Evolutionary conservation across 805 yeast species (phyloP), one percentile per base, ranked within the genome.

Genomic region (Metschnikowia koreensis): DNA sequence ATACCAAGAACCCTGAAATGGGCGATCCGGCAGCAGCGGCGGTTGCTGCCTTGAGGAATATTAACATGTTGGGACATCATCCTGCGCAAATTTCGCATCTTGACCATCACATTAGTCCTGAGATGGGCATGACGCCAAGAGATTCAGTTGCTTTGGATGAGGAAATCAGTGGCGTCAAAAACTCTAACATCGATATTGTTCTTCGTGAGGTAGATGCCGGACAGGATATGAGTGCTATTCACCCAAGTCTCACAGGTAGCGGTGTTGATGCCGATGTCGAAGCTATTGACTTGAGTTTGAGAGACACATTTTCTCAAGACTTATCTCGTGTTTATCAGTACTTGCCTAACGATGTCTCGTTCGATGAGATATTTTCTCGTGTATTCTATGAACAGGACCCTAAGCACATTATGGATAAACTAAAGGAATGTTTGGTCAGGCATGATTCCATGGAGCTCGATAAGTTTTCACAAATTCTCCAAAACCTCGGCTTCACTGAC

Each of bases 81-180:
- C 28, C 48, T 26, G 16, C 47, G n/a, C 47, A 43, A 22, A 48
- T 48, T 42, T 43, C 51, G 7, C 48, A 48, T 15, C 29, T 47
- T 6, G 45, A 44, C 34, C 48, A 46, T 29, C 47, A 44, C 36
- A 33, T 48, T 11, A 33, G 38, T 15, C 38, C 44, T 2, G 48
- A 48, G 6, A 39, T 48, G 44, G 52, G 47, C n/a, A 48, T 59
- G 41, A 52, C 58, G 2, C 44, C 56, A 12, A 57, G 60, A 33
- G 60, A 56, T 7, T 48, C 48, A 13, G 45, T 51, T 12, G 69
- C 76, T 1, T 61, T 73, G 54, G 72, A 72, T 54, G 74, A 68
- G 53, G 74, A 69, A 48, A 66, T 66, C 37, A 40, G 52, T 8
- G 71, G 73, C 9, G 51, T 60, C n/a, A 68, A 68, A 50, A 63